These are phyloP conservation scores for Rhipidocladum racemiflorum DNA, from an alignment of 176 grass and related monocot genomes.

Conservation along the genomic window DNA sequence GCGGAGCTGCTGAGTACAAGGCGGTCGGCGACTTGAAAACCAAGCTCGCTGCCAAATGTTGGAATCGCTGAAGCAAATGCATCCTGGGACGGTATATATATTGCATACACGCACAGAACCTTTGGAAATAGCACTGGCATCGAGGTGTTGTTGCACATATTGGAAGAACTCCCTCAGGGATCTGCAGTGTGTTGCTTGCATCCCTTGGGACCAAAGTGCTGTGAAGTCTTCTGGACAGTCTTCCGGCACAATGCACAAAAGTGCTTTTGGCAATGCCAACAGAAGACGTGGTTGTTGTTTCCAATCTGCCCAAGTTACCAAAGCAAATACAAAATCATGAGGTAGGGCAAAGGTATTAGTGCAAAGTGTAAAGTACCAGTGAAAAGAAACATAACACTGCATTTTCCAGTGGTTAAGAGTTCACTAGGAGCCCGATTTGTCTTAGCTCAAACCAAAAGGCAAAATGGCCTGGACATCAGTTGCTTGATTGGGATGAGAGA, in stretches of 20 bases:
- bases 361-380: background rate
- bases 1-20: background rate
- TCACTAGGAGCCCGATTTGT: background rate
- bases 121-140: background rate
- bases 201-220: slow-evolving; percentile 67
- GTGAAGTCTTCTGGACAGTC: slow-evolving; percentile 47
- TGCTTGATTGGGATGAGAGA: background rate
- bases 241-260: slow-evolving; percentile 69
- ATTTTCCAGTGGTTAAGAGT: background rate
- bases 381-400: background rate
- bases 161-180: slow-evolving; percentile 23
- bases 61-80: background rate
- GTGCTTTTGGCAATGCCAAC: slow-evolving; percentile 72
- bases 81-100: background rate
- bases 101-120: background rate
- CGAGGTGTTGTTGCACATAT: background rate
- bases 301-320: slow-evolving; percentile 48
- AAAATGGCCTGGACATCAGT: background rate
- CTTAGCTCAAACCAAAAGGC: slow-evolving; percentile 1
- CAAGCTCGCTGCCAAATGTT: background rate
- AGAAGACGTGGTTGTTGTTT: slow-evolving; percentile 77
- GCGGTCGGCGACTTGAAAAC: background rate
- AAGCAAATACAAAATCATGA: slow-evolving; percentile 21
- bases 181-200: slow-evolving; percentile 76
- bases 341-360: background rate